A percentile compares a stretch with the other conserved stretches of the same genome.
Conservation (phyloP, 352 stramenopile genomes). For the Thraustochytrium sp. region DNA sequence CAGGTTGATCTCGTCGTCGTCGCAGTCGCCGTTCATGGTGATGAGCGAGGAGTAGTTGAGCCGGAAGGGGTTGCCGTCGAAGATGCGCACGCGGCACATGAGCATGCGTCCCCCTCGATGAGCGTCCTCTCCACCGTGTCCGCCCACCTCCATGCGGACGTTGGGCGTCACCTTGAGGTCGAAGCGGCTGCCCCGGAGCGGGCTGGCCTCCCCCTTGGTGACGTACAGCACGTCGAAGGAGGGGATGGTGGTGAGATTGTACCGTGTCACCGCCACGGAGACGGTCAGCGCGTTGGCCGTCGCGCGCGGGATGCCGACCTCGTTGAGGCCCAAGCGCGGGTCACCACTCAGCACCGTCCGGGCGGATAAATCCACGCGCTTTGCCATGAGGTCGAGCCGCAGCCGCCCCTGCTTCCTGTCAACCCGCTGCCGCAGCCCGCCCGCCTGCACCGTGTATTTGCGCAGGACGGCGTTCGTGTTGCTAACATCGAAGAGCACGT, state of each 20-base stretch:
- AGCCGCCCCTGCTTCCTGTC: conserved; percentile 20
- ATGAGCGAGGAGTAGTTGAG: conserved; percentile 16
- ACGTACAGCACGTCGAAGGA: background rate
- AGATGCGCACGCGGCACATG: background rate
- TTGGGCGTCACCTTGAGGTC: background rate
- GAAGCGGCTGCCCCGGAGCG: background rate
- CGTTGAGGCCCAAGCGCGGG: background rate
- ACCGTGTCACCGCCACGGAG: background rate
- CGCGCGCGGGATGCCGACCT: background rate
- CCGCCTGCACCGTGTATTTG: background rate
- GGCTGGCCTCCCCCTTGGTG: background rate
- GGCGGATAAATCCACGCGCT: background rate
- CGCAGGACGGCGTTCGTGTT: background rate
- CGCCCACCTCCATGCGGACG: background rate
- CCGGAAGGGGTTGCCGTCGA: background rate
- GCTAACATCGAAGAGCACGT: conserved; percentile 20
- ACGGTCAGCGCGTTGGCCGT: background rate
- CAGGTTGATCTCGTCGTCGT: conserved; percentile 28
- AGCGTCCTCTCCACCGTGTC: background rate
- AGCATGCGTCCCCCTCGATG: background rate
- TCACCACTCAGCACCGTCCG: conserved; percentile 9
- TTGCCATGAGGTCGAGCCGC: conserved; percentile 6
- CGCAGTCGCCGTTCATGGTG: conserved; percentile 20
- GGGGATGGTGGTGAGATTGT: background rate
- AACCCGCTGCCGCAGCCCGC: background rate